These are phyloP conservation scores for Trichoderma gracile DNA, from an alignment of 2,329 filamentous ascomycete genomes.

Conservation along the genomic window DNA sequence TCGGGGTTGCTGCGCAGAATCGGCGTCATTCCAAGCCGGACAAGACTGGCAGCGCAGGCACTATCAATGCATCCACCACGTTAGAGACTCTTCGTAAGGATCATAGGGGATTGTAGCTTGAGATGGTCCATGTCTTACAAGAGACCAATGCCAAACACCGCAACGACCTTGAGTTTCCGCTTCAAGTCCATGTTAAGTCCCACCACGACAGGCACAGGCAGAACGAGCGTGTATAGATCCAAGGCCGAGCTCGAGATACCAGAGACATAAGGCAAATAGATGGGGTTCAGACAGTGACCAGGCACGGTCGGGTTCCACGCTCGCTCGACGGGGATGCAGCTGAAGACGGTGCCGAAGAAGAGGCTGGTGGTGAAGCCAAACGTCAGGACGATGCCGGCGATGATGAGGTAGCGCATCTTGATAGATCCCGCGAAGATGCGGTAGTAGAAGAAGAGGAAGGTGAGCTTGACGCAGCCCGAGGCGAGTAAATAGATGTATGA, in stretches of 20 bases:
- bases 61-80: no score
- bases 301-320: not conserved
- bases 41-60: not conserved
- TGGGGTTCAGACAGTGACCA: not conserved
- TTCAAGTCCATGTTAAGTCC: constrained; percentile 4
- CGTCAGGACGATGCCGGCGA: not conserved
- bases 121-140: not conserved
- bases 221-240: not conserved
- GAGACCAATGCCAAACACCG: constrained; percentile 4
- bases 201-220: not conserved
- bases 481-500: not conserved
- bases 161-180: not conserved
- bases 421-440: not conserved
- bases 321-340: constrained; percentile 2
- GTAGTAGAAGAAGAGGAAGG: constrained; percentile 8
- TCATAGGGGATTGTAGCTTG: no score
- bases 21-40: not conserved
- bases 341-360: constrained; percentile 7
- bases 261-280: not conserved
- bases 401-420: not conserved
- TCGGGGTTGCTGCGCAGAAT: not conserved
- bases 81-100: no score
- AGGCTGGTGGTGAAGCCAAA: not conserved
- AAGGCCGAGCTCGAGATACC: not conserved
- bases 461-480: constrained; percentile 1